phyloP scores from a whole-genome alignment of 805 yeast genomes.

The Ogataea dorogensis region DNA sequence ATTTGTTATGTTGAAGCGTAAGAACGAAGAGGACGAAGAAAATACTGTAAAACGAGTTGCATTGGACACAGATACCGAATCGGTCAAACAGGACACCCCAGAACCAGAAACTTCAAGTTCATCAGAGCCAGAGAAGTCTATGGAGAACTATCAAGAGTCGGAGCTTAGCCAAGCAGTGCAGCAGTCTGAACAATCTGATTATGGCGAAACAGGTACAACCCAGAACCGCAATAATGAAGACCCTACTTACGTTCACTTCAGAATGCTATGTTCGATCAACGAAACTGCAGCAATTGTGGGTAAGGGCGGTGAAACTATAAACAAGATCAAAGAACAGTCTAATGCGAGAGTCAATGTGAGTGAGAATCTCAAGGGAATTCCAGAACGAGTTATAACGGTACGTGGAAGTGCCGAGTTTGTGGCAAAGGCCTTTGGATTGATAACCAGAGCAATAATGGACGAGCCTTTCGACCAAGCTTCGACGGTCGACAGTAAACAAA shows the following conservation, averaged over 20 bases:
- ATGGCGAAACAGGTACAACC: slow-evolving; percentile 1
- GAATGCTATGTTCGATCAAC: slow-evolving; percentile 73
- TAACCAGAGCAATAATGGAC: slow-evolving; percentile 61
- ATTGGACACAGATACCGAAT: slow-evolving; percentile 58
- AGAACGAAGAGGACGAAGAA: slow-evolving; percentile 62
- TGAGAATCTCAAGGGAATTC: slow-evolving; percentile 67
- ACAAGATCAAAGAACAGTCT: slow-evolving; percentile 60
- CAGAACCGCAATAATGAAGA: slow-evolving; percentile 39
- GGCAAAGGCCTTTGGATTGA: slow-evolving; percentile 77
- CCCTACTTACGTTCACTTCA: slow-evolving; percentile 61
- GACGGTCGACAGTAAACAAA: slow-evolving; percentile 49
- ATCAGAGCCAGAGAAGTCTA: too few relatives aligned
- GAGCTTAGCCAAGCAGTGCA: slow-evolving; percentile 4
- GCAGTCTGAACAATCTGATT: slow-evolving; percentile 4
- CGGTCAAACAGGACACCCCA: slow-evolving; percentile 36
- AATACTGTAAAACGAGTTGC: slow-evolving; percentile 67
- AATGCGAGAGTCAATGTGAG: slow-evolving; percentile 66
- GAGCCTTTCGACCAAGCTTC: slow-evolving; percentile 68
- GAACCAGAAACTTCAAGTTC: slow-evolving; percentile 30
- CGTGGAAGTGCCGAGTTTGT: slow-evolving; percentile 75
- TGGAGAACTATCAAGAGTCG: background rate
- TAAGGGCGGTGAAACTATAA: slow-evolving; percentile 73
- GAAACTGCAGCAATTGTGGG: slow-evolving; percentile 79
- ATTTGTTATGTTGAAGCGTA: slow-evolving; percentile 51
- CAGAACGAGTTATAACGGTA: slow-evolving; percentile 72